Base-by-base conservation (phyloP, 768 basidiomycete species). In the Chalciporus sphaerocephalus region DNA sequence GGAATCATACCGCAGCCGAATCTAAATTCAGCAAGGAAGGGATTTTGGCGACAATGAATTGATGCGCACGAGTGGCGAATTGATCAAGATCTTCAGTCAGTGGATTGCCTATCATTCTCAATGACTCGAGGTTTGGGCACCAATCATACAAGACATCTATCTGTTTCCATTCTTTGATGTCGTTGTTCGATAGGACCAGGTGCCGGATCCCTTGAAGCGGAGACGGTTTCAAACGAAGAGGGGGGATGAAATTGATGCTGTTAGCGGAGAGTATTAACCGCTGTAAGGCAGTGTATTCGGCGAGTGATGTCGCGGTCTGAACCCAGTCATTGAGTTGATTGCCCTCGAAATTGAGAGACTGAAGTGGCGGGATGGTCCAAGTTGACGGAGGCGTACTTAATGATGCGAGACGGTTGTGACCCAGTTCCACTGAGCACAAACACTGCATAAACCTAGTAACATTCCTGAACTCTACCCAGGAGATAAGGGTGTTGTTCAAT, bases 241-340 rank as follows among this genome's bases (percentile, higher is more conserved):
- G 37, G 16, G 79, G 75, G 33, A 90, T 83, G 36, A 50, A 51
- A 24, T 60, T 53, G 50, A 92, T 67, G 41, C 60, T 52, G 61
- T 92, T 92, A 13, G 75, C 75, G 28, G 85, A 74, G 49, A 92
- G 67, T 44, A 92, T 62, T 44, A 92, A 68, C 23, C 79, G 80
- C 46, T 75, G 69, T 47, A 92, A 62, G 42, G 58, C 65, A 6
- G 68, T 53, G 55, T 78, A 76, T 20, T 64, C 56, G 12, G 52
- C 52, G 34, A 86, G 52, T 22, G 79, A 70, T 24, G 64, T 47
- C 48, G 70, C 75, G 8, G 77, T 67, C 40, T 74, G 62, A 30
- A 49, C 47, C 86, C 87, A 91, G 55, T 80, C 69, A 9, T 57
- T 52, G 40, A 85, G 74, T 18, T 64, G 42, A 68, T 92, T 92